Conservation (phyloP, 306 rosid species). For the Senna tora region DNA sequence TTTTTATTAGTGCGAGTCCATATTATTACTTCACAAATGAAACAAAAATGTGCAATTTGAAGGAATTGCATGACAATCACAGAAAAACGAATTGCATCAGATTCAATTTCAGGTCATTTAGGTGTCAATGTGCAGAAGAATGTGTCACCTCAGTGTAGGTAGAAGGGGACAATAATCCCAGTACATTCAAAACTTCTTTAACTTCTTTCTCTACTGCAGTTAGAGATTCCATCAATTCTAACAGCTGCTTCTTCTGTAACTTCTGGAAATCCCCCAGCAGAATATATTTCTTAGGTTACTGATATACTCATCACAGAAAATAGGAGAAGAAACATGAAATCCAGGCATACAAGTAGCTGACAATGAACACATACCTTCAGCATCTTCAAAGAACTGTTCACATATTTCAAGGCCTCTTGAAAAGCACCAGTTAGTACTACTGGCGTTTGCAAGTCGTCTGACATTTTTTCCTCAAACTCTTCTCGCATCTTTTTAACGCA, state of each 20-base stretch:
- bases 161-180: slow-evolving; percentile 66
- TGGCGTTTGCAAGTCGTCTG: slow-evolving; percentile 93
- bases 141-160: slow-evolving; percentile 68
- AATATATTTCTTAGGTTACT: slow-evolving; percentile 29
- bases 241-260: slow-evolving; percentile 56
- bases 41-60: too few species aligned
- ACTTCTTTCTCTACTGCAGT: slow-evolving; percentile 64
- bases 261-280: slow-evolving; percentile 52
- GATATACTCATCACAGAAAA: background rate
- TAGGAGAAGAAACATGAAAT: background rate
- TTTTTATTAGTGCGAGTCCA: too few species aligned
- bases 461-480: slow-evolving; percentile 84
- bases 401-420: slow-evolving; percentile 79
- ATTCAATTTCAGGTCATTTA: too few species aligned
- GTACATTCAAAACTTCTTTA: slow-evolving; percentile 50
- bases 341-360: slow-evolving; percentile 3
- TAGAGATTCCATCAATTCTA: slow-evolving; percentile 64
- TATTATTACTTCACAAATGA: too few species aligned
- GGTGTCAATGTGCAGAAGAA: slow-evolving; percentile 5
- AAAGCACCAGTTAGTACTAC: slow-evolving; percentile 78
- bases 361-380: slow-evolving; percentile 62
- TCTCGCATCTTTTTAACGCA: slow-evolving; percentile 61
- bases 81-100: too few species aligned
- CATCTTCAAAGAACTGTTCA: slow-evolving; percentile 66
- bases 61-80: too few species aligned